Evolutionary conservation across 2,329 filamentous ascomycete genomes (phyloP).

Genomic region (Aspergillus sp.): DNA sequence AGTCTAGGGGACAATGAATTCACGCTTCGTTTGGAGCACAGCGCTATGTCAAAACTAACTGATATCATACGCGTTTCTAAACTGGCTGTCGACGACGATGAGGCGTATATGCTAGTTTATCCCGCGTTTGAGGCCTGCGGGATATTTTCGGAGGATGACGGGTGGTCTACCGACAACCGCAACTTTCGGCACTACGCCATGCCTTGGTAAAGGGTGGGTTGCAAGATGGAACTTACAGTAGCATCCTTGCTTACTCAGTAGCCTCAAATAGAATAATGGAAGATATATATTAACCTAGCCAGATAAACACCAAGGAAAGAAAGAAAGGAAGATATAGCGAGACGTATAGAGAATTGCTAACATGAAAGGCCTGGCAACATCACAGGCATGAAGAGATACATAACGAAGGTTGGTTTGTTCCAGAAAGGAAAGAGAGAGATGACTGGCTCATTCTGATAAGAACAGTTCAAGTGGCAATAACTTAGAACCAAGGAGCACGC

Average conservation of each 20-base stretch:
- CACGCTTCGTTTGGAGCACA: neutral
- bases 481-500: neutral
- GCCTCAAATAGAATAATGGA: too few species aligned
- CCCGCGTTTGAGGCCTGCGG: neutral
- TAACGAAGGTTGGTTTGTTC: neutral
- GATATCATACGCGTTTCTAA: neutral
- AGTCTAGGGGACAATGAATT: neutral
- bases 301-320: neutral
- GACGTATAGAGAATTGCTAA: neutral
- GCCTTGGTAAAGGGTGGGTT: too few species aligned
- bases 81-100: neutral
- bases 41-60: neutral
- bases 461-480: too few species aligned
- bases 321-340: neutral
- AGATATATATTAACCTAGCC: too few species aligned
- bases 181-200: too few species aligned
- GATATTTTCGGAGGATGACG: neutral
- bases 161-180: too few species aligned
- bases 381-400: neutral
- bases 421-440: neutral
- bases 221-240: too few species aligned
- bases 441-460: neutral
- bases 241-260: too few species aligned
- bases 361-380: neutral
- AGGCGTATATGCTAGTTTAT: neutral